Conservation (phyloP, 2,329 filamentous ascomycete species). For the Sporothrix protearum region DNA sequence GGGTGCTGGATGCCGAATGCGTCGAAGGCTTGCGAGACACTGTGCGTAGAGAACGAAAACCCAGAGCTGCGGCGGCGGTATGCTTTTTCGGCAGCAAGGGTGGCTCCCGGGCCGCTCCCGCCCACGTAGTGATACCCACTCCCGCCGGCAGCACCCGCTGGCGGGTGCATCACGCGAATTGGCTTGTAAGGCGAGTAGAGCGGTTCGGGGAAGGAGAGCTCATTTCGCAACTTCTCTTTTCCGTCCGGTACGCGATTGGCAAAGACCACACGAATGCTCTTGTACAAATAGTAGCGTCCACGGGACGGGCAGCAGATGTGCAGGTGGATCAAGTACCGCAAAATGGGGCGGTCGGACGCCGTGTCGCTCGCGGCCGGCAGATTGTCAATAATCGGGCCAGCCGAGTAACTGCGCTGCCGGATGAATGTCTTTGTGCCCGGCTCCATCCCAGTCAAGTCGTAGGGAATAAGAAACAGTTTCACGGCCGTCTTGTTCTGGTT, state of each 20-base stretch:
- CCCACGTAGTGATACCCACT: slow-evolving; percentile 17
- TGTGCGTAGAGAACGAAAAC: slow-evolving; percentile 37
- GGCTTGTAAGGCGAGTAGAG: slow-evolving; percentile 82
- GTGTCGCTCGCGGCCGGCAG: slow-evolving; percentile 37
- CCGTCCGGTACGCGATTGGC: slow-evolving; percentile 94
- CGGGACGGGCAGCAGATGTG: slow-evolving; percentile 86
- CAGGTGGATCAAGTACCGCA: slow-evolving; percentile 87
- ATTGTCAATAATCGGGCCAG: slow-evolving; percentile 73
- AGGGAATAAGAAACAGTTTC: slow-evolving; percentile 90
- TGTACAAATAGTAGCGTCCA: slow-evolving; percentile 85
- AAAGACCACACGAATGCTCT: slow-evolving; percentile 89
- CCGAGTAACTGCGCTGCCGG: slow-evolving; percentile 87
- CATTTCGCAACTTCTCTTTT: slow-evolving; percentile 86
- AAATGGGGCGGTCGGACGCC: slow-evolving; percentile 58
- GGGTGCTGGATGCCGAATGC: slow-evolving; percentile 34
- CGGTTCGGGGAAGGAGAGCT: slow-evolving; percentile 84
- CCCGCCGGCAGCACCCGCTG: slow-evolving; percentile 26
- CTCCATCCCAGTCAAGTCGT: slow-evolving; percentile 89
- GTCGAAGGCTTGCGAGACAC: slow-evolving; percentile 36
- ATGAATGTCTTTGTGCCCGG: slow-evolving; percentile 94
- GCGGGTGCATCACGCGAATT: slow-evolving; percentile 49
- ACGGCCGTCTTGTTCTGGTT: slow-evolving; percentile 98
- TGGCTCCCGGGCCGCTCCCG: slow-evolving; percentile 45
- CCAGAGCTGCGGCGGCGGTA: slow-evolving; percentile 57
- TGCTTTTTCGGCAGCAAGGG: slow-evolving; percentile 57